Base-by-base conservation (phyloP, 495 filamentous ascomycete genomes). In the Cercophora sp. region DNA sequence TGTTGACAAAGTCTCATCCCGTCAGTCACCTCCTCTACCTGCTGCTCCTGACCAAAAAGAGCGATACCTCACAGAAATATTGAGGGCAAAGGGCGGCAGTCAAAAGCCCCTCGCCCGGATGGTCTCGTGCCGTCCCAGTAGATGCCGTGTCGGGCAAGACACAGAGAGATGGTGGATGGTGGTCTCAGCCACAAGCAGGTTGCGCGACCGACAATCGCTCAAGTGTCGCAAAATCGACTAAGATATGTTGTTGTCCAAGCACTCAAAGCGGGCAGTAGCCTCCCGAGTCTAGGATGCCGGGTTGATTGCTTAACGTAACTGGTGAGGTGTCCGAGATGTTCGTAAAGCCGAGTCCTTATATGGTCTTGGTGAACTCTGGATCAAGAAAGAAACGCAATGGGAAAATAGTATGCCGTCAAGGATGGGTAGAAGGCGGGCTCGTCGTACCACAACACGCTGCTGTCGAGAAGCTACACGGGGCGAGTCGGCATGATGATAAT, bases 191-290 rank as follows among this genome's bases (percentile, higher is more conserved):
- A n/a, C n/a, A n/a, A n/a, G 50, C 48, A 54, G 56, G 51, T 39
- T 42, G 58, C 58, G 25, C 51, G 32, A 32, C 6, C 52, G 37
- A 54, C 60, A 57, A 51, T 48, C 56, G 22, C 22, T 50, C 56
- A 26, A 62, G 72, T 76, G 75, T 78, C 65, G 74, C 76, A 79
- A 78, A 78, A 76, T 69, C 67, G 69, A 66, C 80, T 80, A 79
- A 57, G 69, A 79, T 80, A 68, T n/a, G n/a, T 75, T 72, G 68
- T 80, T 73, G 80, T 78, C 79, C 80, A 82, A 68, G 69, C 78
- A 67, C 74, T 68, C 68, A 65, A 63, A n/a, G 63, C 54, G 64
- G 70, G 72, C 72, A 68, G 73, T 73, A 76, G 68, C 68, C 72
- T 70, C 69, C 67, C 67, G 70, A 73, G 74, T 62, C 74, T 80